Conservation (phyloP, 192 early-diverging fungal genomes). For the Rhizoclosmatium globosum region DNA sequence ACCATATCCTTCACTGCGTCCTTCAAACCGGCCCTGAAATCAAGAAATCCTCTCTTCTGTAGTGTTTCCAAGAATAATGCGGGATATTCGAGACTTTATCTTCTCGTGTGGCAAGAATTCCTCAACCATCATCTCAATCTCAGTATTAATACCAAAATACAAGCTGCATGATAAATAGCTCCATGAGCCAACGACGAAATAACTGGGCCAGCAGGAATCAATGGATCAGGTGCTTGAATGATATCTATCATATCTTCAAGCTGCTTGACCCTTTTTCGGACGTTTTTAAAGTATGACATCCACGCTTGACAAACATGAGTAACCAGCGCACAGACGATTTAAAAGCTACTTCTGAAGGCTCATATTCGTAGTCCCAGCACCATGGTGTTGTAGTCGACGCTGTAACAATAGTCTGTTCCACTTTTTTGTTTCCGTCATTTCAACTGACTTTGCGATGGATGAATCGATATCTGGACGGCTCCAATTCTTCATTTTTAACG, state of each 20-base stretch:
- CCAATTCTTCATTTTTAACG: slow-evolving; percentile 16
- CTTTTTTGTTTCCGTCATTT: background rate
- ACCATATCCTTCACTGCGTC: slow-evolving; percentile 57
- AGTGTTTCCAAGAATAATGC: slow-evolving; percentile 46
- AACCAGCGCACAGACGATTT: slow-evolving; percentile 51
- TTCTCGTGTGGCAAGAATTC: background rate
- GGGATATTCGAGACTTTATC: background rate
- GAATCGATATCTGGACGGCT: background rate
- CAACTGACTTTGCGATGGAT: background rate
- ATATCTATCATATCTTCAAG: slow-evolving; percentile 14
- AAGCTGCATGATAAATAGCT: slow-evolving; percentile 39
- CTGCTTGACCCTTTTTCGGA: background rate
- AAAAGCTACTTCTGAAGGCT: slow-evolving; percentile 47
- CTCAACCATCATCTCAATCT: slow-evolving; percentile 1
- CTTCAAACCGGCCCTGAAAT: slow-evolving; percentile 47
- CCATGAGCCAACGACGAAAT: slow-evolving; percentile 39
- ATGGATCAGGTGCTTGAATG: background rate
- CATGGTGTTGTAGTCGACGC: background rate
- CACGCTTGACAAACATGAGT: slow-evolving; percentile 8
- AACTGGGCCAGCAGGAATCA: slow-evolving; percentile 7
- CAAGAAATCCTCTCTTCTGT: slow-evolving; percentile 43
- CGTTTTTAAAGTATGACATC: background rate
- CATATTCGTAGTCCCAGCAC: slow-evolving; percentile 35
- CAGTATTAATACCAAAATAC: slow-evolving; percentile 6
- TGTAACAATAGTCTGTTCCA: background rate